Evolutionary conservation across 2,329 filamentous ascomycete genomes (phyloP), one percentile per base, ranked within the genome.

Genomic region (Alternaria sp.): DNA sequence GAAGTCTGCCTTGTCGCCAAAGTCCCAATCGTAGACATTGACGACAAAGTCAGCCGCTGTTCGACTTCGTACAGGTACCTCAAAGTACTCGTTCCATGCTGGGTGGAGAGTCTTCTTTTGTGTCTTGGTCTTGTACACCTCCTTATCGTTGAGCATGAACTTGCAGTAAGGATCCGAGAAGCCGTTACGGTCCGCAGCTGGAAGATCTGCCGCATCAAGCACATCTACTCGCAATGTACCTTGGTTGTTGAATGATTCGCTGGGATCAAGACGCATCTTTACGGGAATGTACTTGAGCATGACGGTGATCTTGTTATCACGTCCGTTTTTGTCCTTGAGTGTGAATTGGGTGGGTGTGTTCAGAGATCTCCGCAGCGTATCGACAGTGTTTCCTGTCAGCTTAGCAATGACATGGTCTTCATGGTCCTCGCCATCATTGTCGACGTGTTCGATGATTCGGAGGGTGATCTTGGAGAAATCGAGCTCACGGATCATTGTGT

Each of bases 181-280:
- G 69, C 95, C 95, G 75, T 99, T 99, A 34, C 93, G 89, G 74
- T 99, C 95, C 28, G 94, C 94, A 1, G 95, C 89, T 7, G 95
- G 95, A n/a, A 99, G 86, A 61, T 97, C 90, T 8, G 87, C 82
- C 18, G 90, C 95, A 77, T 97, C 93, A 38, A 98, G 82, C 18
- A 99, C 86, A 72, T 98, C 93, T n/a, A 99, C 92, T 20, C 94
- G 91, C 22, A 99, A 88, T 59, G 89, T 94, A 61, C 95, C 95
- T 88, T 97, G 96, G 80, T 99, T 99, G 87, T 97, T 98, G 84
- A 99, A 97, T 74, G 93, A 97, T 80, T 99, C 95, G 71, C 89
- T 93, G 0, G 95, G 91, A 73, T 99, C 93, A 49, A 99, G 90
- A 57, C 89, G 84, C 95, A 99, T 99, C 81, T 92, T 89, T 62